A percentile compares a stretch with the other conserved stretches of the same genome.
These are phyloP conservation scores for Chloroidium sp. DNA, from an alignment of 163 green algal genomes.

Conservation along the genomic window DNA sequence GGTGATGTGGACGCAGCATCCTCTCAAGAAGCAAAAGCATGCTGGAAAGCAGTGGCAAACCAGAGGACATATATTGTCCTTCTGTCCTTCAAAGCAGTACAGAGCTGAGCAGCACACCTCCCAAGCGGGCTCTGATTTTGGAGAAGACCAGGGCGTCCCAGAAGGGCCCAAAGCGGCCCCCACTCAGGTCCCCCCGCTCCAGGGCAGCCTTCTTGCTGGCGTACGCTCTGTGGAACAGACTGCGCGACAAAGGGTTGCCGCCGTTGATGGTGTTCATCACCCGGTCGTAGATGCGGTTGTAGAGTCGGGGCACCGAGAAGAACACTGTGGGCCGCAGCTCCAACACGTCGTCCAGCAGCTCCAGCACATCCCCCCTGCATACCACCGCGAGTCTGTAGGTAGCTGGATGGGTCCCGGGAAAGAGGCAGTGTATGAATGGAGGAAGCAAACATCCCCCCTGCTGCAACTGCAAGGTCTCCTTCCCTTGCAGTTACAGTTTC, in stretches of 20 bases:
- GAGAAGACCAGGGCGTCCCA: slow-evolving; percentile 93
- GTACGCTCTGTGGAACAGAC: slow-evolving; percentile 52
- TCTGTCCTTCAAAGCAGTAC: too few species aligned
- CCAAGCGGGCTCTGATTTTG: slow-evolving; percentile 86
- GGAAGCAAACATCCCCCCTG: too few species aligned
- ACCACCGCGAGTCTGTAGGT: too few species aligned
- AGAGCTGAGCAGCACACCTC: slow-evolving; percentile 25
- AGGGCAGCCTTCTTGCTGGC: slow-evolving; percentile 57
- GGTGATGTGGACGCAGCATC: too few species aligned
- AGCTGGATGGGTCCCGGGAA: too few species aligned
- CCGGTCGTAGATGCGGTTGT: slow-evolving; percentile 94
- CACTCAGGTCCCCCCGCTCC: slow-evolving; percentile 54
- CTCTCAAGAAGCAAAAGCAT: too few species aligned
- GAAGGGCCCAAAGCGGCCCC: slow-evolving; percentile 66
- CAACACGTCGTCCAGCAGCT: slow-evolving; percentile 89
- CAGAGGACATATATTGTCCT: too few species aligned
- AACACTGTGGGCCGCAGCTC: slow-evolving; percentile 66
- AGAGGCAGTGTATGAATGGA: too few species aligned
- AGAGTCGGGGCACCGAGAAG: slow-evolving; percentile 76
- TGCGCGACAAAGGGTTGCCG: slow-evolving; percentile 44
- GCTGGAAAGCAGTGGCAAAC: too few species aligned
- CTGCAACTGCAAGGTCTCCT: too few species aligned
- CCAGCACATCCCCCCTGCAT: slow-evolving; percentile 61
- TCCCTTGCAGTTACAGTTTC: too few species aligned
- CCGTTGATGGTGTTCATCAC: slow-evolving; percentile 29